A percentile compares a stretch with the other conserved stretches of the same genome.
Evolutionary conservation across 2,329 filamentous ascomycete genomes (phyloP).

Genomic region (Fusarium penzigii): DNA sequence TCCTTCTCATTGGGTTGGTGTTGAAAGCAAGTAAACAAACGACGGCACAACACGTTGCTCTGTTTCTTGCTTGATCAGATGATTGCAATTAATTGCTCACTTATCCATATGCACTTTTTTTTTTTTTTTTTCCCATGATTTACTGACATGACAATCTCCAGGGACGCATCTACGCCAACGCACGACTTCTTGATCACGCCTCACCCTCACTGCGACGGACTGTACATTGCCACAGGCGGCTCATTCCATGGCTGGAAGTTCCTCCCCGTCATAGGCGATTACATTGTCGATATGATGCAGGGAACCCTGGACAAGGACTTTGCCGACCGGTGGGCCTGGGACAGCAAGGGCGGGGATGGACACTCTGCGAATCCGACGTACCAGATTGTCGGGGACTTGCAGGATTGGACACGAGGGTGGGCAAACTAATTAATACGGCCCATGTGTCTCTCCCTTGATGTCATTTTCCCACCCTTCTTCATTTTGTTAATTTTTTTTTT

Average conservation of each 20-base stretch:
- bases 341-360: conserved; percentile 43
- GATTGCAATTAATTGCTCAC: background rate
- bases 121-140: background rate
- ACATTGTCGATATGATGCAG: conserved; percentile 52
- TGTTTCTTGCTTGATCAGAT: background rate
- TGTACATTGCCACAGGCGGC: conserved; percentile 63
- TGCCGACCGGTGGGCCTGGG: conserved; percentile 47
- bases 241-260: conserved; percentile 69
- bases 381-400: conserved; percentile 41
- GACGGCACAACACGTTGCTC: background rate
- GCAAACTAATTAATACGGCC: conserved; percentile 20
- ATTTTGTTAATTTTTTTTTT: no score
- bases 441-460: no score
- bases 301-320: conserved; percentile 41
- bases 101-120: no score
- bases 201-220: conserved; percentile 47
- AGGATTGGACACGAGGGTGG: conserved; percentile 38
- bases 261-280: conserved; percentile 61
- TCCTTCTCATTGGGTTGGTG: background rate
- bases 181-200: conserved; percentile 64
- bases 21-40: conserved; percentile 5
- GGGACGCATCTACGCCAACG: conserved; percentile 62
- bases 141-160: conserved; percentile 31
- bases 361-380: conserved; percentile 45
- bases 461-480: no score